Base-by-base conservation (phyloP, 129 eudicot species). In the Escallonia herrerae region DNA sequence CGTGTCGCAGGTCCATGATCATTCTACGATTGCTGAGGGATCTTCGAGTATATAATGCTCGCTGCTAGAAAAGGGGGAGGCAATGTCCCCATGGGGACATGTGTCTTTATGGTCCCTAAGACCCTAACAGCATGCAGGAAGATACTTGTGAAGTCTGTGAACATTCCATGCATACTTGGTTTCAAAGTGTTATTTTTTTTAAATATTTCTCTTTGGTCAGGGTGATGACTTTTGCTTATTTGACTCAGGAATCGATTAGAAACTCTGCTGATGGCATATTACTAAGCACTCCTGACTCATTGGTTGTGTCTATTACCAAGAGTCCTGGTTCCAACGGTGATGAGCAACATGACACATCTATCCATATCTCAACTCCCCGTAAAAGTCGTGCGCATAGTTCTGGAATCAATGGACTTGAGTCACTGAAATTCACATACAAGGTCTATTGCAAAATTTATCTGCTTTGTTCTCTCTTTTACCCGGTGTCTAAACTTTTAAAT, bases 381-480 rank as follows among this genome's bases (percentile, higher is more conserved):
- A 86, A 83, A 74, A 74, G 73, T 64, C 82, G 80, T 65, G 83
- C 78, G 37, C 82, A 76, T 57, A 74, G 72, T 62, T 76, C 56
- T 42, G 87, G 86, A 64, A 86, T 89, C 58, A 83, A 89, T 80
- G 90, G 82, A 64, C 96, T 89, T 41, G 85, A 93, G 79, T 80
- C 85, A 5, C 86, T 93, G 63, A 93, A 68, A 63, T 89, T 93
- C 76, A 77, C 99, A 73, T 93, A 89, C 79, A 93, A 88, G 95
- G 97, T 83, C 52, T 53, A 73, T 37, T 43, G 51, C 42, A n/a
- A 56, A 42, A 12, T 11, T 72, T 40, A 44, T 54, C 47, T 58
- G 59, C 67, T 57, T 60, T 48, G 12, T 40, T 60, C 68, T 15
- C 10, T 61, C 41, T 38, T 56, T 49, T 15, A 43, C 55, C 43